Evolutionary conservation across 2,329 filamentous ascomycete genomes (phyloP).

Genomic region (Sclerotinia spermophila): DNA sequence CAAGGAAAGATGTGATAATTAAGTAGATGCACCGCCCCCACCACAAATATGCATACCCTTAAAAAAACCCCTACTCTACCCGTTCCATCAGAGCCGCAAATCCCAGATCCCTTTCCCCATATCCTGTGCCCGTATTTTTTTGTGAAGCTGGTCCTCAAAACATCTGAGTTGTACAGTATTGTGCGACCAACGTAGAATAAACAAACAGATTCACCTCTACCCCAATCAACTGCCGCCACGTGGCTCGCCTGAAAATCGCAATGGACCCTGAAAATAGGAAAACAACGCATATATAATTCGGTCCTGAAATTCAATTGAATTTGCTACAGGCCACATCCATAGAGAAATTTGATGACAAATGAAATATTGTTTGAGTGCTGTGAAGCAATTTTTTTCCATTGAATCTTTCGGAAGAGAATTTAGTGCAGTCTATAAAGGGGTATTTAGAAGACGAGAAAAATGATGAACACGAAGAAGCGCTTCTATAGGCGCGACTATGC

Average conservation of each 20-base stretch:
- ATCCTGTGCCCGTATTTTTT: slow-evolving; percentile 9
- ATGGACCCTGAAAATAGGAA: slow-evolving; percentile 4
- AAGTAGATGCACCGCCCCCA: slow-evolving; percentile 5
- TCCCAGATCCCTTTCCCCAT: slow-evolving; percentile 2
- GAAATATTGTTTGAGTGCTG: slow-evolving; percentile 18
- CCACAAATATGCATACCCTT: slow-evolving; percentile 10
- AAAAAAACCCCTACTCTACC: slow-evolving; percentile 1
- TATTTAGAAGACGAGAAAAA: slow-evolving; percentile 30
- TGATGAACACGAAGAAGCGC: slow-evolving; percentile 25
- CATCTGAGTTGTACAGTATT: slow-evolving; percentile 1
- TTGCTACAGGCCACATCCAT: slow-evolving; percentile 13
- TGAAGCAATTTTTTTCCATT: slow-evolving; percentile 16
- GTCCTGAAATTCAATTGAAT: slow-evolving; percentile 14
- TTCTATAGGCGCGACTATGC: slow-evolving; percentile 26
- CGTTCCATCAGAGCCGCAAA: background rate
- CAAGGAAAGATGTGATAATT: slow-evolving; percentile 4
- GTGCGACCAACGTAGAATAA: background rate
- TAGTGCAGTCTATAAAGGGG: slow-evolving; percentile 34
- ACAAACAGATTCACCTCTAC: slow-evolving; percentile 9
- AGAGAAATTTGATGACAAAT: slow-evolving; percentile 17
- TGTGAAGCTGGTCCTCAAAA: background rate
- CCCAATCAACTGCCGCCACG: slow-evolving; percentile 10
- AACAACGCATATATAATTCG: slow-evolving; percentile 11
- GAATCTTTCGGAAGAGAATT: slow-evolving; percentile 19
- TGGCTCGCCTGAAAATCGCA: slow-evolving; percentile 3